Evolutionary conservation across 2,329 filamentous ascomycete genomes (phyloP).

Genomic region (Arachnopeziza araneosa): DNA sequence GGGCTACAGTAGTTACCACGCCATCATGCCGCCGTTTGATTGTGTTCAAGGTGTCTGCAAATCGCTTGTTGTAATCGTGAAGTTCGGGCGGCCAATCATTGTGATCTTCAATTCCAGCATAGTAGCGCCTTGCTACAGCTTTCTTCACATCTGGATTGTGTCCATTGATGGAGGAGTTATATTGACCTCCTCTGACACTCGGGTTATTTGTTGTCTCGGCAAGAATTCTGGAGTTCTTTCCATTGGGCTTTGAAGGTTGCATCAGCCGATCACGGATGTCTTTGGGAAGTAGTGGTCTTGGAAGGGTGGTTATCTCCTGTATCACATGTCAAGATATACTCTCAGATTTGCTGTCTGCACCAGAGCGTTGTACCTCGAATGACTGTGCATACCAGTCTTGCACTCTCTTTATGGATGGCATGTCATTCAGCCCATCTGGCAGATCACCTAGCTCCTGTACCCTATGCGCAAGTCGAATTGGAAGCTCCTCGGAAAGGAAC

Average conservation of each 20-base stretch:
- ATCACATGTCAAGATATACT: slow-evolving; percentile 25
- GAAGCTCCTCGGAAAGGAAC: slow-evolving; percentile 96
- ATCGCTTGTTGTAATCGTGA: slow-evolving; percentile 87
- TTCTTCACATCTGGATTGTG: slow-evolving; percentile 46
- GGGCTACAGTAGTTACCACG: slow-evolving; percentile 95
- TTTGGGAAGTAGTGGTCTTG: slow-evolving; percentile 67
- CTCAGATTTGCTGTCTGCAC: slow-evolving; percentile 1
- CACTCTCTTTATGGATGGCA: slow-evolving; percentile 93
- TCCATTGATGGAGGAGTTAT: slow-evolving; percentile 52
- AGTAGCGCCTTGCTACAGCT: slow-evolving; percentile 67
- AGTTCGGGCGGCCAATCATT: slow-evolving; percentile 91
- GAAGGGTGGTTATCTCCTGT: slow-evolving; percentile 86
- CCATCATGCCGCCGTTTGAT: slow-evolving; percentile 96
- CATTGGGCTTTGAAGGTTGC: slow-evolving; percentile 50
- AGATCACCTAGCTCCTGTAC: slow-evolving; percentile 90
- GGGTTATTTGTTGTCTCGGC: slow-evolving; percentile 85
- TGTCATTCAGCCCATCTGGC: slow-evolving; percentile 93
- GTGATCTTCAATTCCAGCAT: slow-evolving; percentile 83
- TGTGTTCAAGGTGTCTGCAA: slow-evolving; percentile 80
- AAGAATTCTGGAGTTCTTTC: slow-evolving; percentile 60
- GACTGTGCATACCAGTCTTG: slow-evolving; percentile 99
- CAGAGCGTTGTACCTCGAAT: slow-evolving; percentile 69
- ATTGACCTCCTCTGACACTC: slow-evolving; percentile 79
- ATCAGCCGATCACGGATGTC: slow-evolving; percentile 78
- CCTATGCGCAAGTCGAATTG: slow-evolving; percentile 91